Evolutionary conservation across 1,139 yeast species (phyloP).

Genomic region (Saccharomyces hybrid): DNA sequence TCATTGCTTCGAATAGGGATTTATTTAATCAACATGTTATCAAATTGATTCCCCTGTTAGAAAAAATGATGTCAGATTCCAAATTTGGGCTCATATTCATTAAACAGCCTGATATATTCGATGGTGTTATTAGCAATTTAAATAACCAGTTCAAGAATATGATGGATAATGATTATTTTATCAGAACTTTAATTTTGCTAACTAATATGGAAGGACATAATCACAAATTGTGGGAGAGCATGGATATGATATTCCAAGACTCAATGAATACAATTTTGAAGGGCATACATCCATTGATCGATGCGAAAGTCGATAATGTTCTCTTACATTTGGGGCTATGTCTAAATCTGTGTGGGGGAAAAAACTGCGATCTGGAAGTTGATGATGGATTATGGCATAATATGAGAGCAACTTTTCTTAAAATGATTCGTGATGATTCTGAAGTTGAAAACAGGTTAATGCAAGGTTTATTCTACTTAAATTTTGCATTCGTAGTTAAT

Average conservation of each 20-base stretch:
- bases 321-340: conserved; percentile 22
- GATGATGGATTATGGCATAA: background rate
- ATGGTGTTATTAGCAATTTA: background rate
- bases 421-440: background rate
- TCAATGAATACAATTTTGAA: background rate
- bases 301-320: conserved; percentile 9
- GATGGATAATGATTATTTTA: conserved; percentile 4
- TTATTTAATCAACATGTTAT: conserved; percentile 3
- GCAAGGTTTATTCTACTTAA: conserved; percentile 4
- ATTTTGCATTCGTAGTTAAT: conserved; percentile 4
- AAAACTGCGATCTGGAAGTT: background rate
- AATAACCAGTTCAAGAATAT: background rate
- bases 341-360: conserved; percentile 14
- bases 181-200: conserved; percentile 19
- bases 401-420: background rate
- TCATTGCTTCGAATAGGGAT: background rate
- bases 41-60: background rate
- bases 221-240: background rate
- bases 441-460: conserved; percentile 2
- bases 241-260: conserved; percentile 3
- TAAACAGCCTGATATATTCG: background rate
- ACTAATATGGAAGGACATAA: conserved; percentile 11
- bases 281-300: background rate
- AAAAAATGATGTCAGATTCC: background rate
- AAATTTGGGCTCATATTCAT: background rate